Conservation (phyloP, 768 basidiomycete species). For the Tubosaeta sp. region DNA sequence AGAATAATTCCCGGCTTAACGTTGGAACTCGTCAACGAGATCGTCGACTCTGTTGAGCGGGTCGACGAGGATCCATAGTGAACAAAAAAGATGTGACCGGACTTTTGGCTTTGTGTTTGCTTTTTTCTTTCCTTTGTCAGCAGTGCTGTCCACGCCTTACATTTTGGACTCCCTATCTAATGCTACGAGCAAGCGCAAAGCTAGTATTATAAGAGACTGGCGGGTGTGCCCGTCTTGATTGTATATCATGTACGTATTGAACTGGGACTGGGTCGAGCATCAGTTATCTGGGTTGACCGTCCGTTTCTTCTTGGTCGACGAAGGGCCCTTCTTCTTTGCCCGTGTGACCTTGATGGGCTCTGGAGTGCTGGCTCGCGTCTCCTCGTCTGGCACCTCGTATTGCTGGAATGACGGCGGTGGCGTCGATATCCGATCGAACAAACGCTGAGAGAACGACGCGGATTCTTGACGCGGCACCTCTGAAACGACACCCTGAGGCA, state of each 20-base stretch:
- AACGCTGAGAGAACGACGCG: constrained; percentile 25
- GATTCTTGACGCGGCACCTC: constrained; percentile 20
- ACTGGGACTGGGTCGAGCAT: constrained; percentile 1
- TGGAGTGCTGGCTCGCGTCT: constrained; percentile 50
- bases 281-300: constrained; percentile 30
- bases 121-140: background rate
- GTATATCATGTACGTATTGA: constrained; percentile 21
- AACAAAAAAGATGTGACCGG: background rate
- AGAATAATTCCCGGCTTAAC: constrained; percentile 97
- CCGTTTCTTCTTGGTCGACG: constrained; percentile 65
- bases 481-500: constrained; percentile 59
- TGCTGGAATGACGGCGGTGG: constrained; percentile 44
- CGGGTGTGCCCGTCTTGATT: constrained; percentile 16
- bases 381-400: constrained; percentile 47
- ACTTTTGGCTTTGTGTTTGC: constrained; percentile 18
- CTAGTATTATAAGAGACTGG: constrained; percentile 11
- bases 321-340: constrained; percentile 55
- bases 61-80: constrained; percentile 63
- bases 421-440: constrained; percentile 32
- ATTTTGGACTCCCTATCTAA: constrained; percentile 16
- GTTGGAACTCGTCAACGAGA: constrained; percentile 88
- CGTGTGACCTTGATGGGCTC: constrained; percentile 76
- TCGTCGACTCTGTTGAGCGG: constrained; percentile 88
- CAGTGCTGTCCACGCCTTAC: constrained; percentile 12
- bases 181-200: constrained; percentile 15